Evolutionary conservation across 176 grass and related monocot genomes (phyloP), one percentile per base, ranked within the genome.

Genomic region (Zoysia pacifica): DNA sequence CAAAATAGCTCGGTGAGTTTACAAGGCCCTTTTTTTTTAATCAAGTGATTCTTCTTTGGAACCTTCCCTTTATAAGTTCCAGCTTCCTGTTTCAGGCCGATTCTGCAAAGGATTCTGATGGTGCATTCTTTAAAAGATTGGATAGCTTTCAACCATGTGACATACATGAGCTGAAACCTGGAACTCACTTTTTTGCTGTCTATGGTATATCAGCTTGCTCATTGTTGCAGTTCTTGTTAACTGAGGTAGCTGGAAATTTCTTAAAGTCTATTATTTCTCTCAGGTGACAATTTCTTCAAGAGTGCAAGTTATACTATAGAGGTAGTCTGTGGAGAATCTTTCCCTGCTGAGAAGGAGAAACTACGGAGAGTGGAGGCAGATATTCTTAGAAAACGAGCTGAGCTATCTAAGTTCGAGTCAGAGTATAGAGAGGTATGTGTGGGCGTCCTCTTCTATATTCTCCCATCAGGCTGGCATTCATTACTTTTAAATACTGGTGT

Each of bases 271-370:
- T 55, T 75, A 7, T 68, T 82, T 79, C 45, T 79, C 75, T 62
- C 69, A 99, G 97, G 97, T 61, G 97, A 99, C 74, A 99, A 99
- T 86, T 99, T 99, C 85, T 99, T 99, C 61, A 96, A 80, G 84
- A 96, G 88, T 70, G 90, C 82, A 80, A 99, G 61, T 79, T 99
- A 99, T 91, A 96, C 84, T 35, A 88, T 99, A 84, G 97, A 99
- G 81, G 80, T 99, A n/a, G 83, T 99, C 16, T 90, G 84, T 64
- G 88, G 84, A 11, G 93, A 96, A 91, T 86, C 90, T 44, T 99
- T 99, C 63, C 28, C 79, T 62, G 77, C 70, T 7, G 90, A 99
- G 89, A 99, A 93, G 90, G 90, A 84, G 80, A 91, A 90, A 62
- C 84, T 96, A 43, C 87, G 70, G 28, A 89, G 65, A 55, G 88